Evolutionary conservation across 2,329 filamentous ascomycete species (phyloP).

Genomic region (Truncatella angustata): DNA sequence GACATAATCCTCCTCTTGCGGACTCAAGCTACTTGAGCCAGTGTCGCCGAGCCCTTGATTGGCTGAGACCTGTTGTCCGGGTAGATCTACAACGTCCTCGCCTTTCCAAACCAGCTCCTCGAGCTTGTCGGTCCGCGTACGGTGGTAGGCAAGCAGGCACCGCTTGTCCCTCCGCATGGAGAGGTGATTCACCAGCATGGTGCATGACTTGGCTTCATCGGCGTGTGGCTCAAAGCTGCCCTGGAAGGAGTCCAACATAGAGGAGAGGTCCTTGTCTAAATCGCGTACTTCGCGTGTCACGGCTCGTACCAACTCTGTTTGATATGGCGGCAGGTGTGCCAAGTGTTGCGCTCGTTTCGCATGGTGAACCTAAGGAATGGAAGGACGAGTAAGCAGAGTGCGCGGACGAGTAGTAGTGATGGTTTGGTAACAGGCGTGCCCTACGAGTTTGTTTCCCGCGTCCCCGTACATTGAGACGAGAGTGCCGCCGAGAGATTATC

Average conservation of each 20-base stretch:
- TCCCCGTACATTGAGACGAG: no score
- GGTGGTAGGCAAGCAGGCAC: slow-evolving; percentile 91
- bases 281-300: slow-evolving; percentile 92
- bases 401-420: no score
- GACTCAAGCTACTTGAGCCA: slow-evolving; percentile 76
- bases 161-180: slow-evolving; percentile 96
- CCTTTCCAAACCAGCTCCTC: slow-evolving; percentile 94
- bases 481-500: no score
- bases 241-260: slow-evolving; percentile 77
- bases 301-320: slow-evolving; percentile 83
- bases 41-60: slow-evolving; percentile 43
- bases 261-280: slow-evolving; percentile 79
- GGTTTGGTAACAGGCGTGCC: no score
- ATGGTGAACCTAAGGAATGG: slow-evolving; percentile 72
- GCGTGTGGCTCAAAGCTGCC: slow-evolving; percentile 81
- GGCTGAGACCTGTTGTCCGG: slow-evolving; percentile 50
- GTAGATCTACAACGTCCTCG: slow-evolving; percentile 73
- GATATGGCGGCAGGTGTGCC: slow-evolving; percentile 82
- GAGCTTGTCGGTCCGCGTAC: slow-evolving; percentile 83
- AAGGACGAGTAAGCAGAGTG: slow-evolving; percentile 8
- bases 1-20: slow-evolving; percentile 96
- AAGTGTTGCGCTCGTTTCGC: slow-evolving; percentile 92
- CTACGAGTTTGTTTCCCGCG: no score
- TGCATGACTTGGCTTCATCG: slow-evolving; percentile 82
- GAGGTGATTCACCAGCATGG: slow-evolving; percentile 87